Percentiles rank a stretch among this genome's conserved stretches.
phyloP scores from a whole-genome alignment of 164 flowering plant species.

The Cinnamomum micranthum region DNA sequence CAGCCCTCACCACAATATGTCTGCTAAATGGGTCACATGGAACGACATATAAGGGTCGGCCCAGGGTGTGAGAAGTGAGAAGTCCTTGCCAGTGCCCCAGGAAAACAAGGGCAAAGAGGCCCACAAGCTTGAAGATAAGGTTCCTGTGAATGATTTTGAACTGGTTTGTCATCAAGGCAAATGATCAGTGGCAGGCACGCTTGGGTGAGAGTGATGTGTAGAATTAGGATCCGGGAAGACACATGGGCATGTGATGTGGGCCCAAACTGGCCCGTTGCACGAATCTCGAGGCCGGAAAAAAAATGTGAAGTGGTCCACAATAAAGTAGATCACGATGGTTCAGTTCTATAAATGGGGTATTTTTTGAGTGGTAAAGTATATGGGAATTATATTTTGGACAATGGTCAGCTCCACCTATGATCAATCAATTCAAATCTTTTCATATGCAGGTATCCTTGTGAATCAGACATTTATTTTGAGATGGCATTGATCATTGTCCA shows the following conservation, averaged over 20 bases:
- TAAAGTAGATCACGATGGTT: no score
- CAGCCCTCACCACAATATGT: not conserved
- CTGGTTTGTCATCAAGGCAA: slow-evolving; percentile 17
- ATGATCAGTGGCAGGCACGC: slow-evolving; percentile 35
- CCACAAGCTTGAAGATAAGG: slow-evolving; percentile 26
- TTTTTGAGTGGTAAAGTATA: no score
- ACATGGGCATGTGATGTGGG: slow-evolving; percentile 21
- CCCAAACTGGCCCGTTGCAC: not conserved
- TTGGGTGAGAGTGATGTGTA: slow-evolving; percentile 5
- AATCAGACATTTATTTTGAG: no score
- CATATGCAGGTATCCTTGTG: no score
- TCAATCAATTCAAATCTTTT: no score
- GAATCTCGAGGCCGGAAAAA: not conserved
- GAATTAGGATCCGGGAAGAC: slow-evolving; percentile 12
- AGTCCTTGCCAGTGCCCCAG: not conserved
- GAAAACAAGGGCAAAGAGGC: slow-evolving; percentile 16
- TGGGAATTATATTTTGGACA: no score
- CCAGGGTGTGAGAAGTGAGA: not conserved
- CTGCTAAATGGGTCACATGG: not conserved
- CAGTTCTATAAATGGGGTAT: no score
- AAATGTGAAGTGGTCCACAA: no score
- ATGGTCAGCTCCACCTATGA: no score
- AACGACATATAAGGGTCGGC: not conserved
- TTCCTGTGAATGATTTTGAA: slow-evolving; percentile 18
- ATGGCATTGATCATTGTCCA: no score